Evolutionary conservation across 2,329 filamentous ascomycete species (phyloP), one percentile per base, ranked within the genome.

Genomic region (Fusarium fracticaudum): DNA sequence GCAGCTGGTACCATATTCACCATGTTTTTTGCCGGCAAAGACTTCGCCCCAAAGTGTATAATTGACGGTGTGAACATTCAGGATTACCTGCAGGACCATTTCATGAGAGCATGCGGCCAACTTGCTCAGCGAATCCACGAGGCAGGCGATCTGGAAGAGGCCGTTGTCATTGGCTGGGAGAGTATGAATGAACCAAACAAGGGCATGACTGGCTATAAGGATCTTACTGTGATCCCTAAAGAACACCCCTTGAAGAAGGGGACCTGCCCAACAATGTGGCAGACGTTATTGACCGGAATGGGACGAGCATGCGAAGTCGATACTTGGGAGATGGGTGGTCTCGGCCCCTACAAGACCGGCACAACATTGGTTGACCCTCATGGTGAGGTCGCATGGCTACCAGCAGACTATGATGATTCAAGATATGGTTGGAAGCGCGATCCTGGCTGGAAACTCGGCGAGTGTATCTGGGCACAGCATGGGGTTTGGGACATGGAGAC

Each of bases 391-490:
- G 94, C 93, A 2, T 99, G 96, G 96, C 84, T 99, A 31, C 91
- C 94, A 5, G 85, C 86, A n/a, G 91, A 91, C 67, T 94, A 96
- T 80, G 93, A 98, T 78, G 96, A 99, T 75, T 91, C 90, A 18
- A 90, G 91, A 73, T 99, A 99, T 81, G 94, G 94, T 41, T 99
- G 94, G 91, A 95, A 93, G 80, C 90, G 96, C 73, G 94, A 97
- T 79, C 88, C 93, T 1, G 92, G 87, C 13, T 99, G 96, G 96
- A 95, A 92, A 81, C 85, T 99, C 24, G 96, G 96, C n/a, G 91
- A 97, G 82, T 98, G 96, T 79, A 82, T 99, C 45, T 99, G 96
- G 96, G 96, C 96, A 8, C 96, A 98, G 79, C 95, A 99, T 81
- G 96, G 95, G 3, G 91, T 99, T 11, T 99, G 96, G 96, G 94